A percentile compares a stretch with the other conserved stretches of the same genome.
Evolutionary conservation across 2,329 filamentous ascomycete genomes (phyloP).

Genomic region (Endoconidiophora laricicola): DNA sequence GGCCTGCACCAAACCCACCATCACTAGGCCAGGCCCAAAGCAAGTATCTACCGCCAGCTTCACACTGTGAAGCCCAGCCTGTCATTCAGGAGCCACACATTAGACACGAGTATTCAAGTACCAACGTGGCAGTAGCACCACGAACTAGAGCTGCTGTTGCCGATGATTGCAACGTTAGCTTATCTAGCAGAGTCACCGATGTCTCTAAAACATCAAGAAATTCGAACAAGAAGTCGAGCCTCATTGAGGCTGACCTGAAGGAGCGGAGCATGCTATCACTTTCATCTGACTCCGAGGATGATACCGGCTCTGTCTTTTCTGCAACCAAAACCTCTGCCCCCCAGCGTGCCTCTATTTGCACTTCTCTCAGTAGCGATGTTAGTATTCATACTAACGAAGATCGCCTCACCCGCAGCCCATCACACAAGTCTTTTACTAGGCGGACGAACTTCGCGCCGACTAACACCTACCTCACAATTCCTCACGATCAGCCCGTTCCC

Average conservation of each 20-base stretch:
- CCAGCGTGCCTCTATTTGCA: constrained; percentile 11
- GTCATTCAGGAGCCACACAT: background rate
- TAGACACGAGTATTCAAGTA: constrained; percentile 7
- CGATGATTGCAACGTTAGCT: constrained; percentile 30
- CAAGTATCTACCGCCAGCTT: constrained; percentile 10
- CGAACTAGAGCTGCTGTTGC: background rate
- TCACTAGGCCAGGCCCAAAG: background rate
- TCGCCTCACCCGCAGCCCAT: constrained; percentile 13
- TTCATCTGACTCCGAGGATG: constrained; percentile 41
- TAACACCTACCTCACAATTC: constrained; percentile 28
- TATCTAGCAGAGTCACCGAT: constrained; percentile 38
- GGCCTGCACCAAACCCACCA: constrained; percentile 1
- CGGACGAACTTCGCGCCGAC: constrained; percentile 25
- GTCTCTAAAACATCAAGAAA: constrained; percentile 36
- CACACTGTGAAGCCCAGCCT: constrained; percentile 13
- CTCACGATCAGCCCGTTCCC: constrained; percentile 15
- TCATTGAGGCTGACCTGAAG: constrained; percentile 34
- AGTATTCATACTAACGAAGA: constrained; percentile 9
- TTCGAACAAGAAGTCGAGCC: constrained; percentile 26
- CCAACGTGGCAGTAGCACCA: constrained; percentile 4
- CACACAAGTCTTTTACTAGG: constrained; percentile 22
- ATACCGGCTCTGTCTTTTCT: constrained; percentile 17
- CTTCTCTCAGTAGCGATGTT: constrained; percentile 10
- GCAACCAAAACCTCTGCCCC: constrained; percentile 8
- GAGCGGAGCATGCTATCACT: constrained; percentile 39